phyloP scores from a whole-genome alignment of 192 early-diverging fungal genomes.

The Podila horticola region DNA sequence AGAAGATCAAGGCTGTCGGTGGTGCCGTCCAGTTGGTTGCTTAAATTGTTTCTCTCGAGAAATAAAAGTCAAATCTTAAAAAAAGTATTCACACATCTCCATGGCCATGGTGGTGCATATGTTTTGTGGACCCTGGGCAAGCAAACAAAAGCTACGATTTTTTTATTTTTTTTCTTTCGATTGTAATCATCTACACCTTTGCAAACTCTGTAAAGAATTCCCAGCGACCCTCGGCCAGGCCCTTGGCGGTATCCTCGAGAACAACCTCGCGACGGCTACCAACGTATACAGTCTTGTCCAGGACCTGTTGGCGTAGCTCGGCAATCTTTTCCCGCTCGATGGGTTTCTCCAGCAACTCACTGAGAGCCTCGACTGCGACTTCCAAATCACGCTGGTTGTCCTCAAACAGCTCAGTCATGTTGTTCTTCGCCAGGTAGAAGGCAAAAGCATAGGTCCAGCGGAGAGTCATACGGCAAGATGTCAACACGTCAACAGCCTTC shows the following conservation, averaged over 20 bases:
- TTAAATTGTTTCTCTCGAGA: slow-evolving; percentile 40
- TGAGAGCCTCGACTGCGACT: slow-evolving; percentile 95
- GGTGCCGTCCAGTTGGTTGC: slow-evolving; percentile 78
- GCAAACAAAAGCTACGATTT: too few relatives aligned
- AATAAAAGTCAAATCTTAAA: slow-evolving; percentile 21
- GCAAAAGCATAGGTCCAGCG: slow-evolving; percentile 99
- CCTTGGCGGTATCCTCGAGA: slow-evolving; percentile 89
- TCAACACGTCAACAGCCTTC: slow-evolving; percentile 90
- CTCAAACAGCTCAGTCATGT: slow-evolving; percentile 93
- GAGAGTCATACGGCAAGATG: slow-evolving; percentile 89
- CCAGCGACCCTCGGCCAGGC: slow-evolving; percentile 88
- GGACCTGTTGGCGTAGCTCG: slow-evolving; percentile 84
- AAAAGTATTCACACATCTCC: neutral
- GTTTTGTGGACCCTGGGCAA: too few relatives aligned
- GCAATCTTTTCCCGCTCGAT: slow-evolving; percentile 80
- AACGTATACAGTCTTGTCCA: slow-evolving; percentile 97
- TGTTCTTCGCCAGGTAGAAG: slow-evolving; percentile 88
- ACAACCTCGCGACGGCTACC: slow-evolving; percentile 86
- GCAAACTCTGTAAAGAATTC: slow-evolving; percentile 66
- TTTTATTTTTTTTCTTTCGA: neutral
- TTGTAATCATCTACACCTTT: slow-evolving; percentile 30
- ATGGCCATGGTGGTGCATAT: too few relatives aligned
- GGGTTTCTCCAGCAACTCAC: slow-evolving; percentile 90
- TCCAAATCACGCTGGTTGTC: slow-evolving; percentile 99
- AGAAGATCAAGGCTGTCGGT: slow-evolving; percentile 99